Evolutionary conservation across 768 basidiomycete genomes (phyloP).

Genomic region (Calvatia gigantea): DNA sequence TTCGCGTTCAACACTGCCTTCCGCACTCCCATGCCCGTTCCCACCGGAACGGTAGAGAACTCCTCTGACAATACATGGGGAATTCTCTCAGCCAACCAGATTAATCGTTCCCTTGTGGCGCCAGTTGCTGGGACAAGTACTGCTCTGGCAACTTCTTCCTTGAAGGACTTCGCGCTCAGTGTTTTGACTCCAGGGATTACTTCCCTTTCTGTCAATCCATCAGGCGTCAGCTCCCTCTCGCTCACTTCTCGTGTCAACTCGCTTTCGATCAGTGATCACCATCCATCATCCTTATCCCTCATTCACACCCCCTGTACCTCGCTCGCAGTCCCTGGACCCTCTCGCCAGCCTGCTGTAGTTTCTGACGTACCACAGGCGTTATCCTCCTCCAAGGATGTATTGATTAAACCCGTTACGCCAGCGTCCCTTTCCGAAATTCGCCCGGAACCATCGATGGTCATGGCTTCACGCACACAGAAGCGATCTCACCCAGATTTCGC

Average conservation of each 20-base stretch:
- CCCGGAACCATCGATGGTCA: constrained; percentile 22
- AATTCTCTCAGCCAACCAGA: constrained; percentile 32
- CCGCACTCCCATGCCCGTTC: constrained; percentile 31
- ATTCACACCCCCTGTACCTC: constrained; percentile 3
- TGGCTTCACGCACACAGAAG: constrained; percentile 15
- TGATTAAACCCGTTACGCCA: constrained; percentile 18
- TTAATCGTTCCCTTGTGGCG: constrained; percentile 33
- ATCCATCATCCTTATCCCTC: constrained; percentile 21
- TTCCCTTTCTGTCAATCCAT: constrained; percentile 29
- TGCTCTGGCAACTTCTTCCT: constrained; percentile 32
- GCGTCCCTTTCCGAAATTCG: constrained; percentile 22
- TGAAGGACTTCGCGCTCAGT: constrained; percentile 50
- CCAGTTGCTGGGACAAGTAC: constrained; percentile 26
- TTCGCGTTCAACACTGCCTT: constrained; percentile 52
- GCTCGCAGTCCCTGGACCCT: neutral
- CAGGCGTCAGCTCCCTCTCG: constrained; percentile 17
- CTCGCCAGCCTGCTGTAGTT: constrained; percentile 11
- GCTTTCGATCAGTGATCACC: constrained; percentile 11
- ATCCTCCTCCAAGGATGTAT: constrained; percentile 23
- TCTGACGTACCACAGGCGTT: constrained; percentile 16
- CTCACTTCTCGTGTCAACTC: constrained; percentile 17
- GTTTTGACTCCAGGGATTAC: constrained; percentile 48
- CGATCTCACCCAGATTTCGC: constrained; percentile 12
- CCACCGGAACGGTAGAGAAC: constrained; percentile 30
- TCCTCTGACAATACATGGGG: constrained; percentile 28